These are phyloP conservation scores for Exophiala dermatitidis DNA, from an alignment of 2,329 filamentous ascomycete species.

Conservation along the genomic window DNA sequence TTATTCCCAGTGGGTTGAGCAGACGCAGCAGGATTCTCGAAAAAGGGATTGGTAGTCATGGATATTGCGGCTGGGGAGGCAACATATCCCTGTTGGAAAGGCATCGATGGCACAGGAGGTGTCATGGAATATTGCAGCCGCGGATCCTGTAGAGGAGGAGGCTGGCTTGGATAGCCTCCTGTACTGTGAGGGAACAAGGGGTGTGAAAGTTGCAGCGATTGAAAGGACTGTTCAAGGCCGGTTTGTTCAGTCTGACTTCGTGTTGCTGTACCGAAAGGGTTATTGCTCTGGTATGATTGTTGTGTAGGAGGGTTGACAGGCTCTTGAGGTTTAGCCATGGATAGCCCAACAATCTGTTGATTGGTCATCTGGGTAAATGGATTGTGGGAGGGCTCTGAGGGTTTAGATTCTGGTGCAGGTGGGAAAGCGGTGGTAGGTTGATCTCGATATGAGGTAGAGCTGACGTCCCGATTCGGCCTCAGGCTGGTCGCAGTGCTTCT, in stretches of 20 bases:
- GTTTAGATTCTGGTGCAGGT: constrained; percentile 2
- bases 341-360: constrained; percentile 22
- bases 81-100: constrained; percentile 30
- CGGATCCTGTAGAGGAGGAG: constrained; percentile 35
- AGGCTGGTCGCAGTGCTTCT: constrained; percentile 1
- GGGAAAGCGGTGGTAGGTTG: background rate
- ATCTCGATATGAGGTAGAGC: background rate
- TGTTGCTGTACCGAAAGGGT: constrained; percentile 30
- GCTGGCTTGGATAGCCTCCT: constrained; percentile 49
- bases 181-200: constrained; percentile 70
- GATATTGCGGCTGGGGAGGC: constrained; percentile 22
- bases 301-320: constrained; percentile 8
- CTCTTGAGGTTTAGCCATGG: constrained; percentile 26
- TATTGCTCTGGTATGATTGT: constrained; percentile 24
- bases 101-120: constrained; percentile 31
- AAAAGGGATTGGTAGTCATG: constrained; percentile 38
- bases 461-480: background rate
- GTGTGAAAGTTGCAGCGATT: constrained; percentile 64
- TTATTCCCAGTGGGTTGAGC: constrained; percentile 25
- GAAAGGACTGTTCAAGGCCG: constrained; percentile 63
- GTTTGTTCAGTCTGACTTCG: constrained; percentile 28
- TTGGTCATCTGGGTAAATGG: constrained; percentile 15
- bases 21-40: constrained; percentile 30
- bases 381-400: constrained; percentile 18
- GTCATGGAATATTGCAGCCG: constrained; percentile 39